phyloP scores from a whole-genome alignment of 2,329 filamentous ascomycete species.

The Alternaria novae-zelandiae region DNA sequence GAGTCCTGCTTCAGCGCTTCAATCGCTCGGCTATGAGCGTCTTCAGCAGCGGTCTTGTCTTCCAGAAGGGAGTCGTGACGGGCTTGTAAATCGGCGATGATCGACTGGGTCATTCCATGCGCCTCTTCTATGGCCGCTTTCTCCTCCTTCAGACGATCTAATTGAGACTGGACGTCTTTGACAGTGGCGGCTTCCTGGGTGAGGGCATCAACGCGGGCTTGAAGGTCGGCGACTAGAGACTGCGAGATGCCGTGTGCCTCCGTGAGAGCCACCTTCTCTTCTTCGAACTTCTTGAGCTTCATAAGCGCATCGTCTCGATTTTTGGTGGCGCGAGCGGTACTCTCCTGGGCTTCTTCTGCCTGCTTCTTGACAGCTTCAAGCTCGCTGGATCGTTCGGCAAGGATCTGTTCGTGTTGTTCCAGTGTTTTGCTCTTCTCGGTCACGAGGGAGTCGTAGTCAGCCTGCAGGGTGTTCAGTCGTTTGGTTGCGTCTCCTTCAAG shows the following conservation, averaged over 20 bases:
- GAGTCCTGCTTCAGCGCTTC: conserved; percentile 41
- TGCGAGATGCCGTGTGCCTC: conserved; percentile 32
- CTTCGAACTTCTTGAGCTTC: conserved; percentile 30
- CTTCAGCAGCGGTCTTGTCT: conserved; percentile 39
- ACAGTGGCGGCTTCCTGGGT: conserved; percentile 13
- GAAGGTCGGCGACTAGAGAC: conserved; percentile 28
- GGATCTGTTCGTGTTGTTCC: conserved; percentile 30
- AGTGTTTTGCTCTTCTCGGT: conserved; percentile 34
- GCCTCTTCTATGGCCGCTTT: conserved; percentile 29
- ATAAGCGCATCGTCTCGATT: conserved; percentile 29
- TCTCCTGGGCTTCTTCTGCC: conserved; percentile 24
- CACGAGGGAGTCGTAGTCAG: conserved; percentile 40
- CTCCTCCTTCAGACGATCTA: conserved; percentile 25
- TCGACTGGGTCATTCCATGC: conserved; percentile 29
- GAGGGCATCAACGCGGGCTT: conserved; percentile 30
- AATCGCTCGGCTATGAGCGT: conserved; percentile 36
- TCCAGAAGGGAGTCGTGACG: conserved; percentile 36
- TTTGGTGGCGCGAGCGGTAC: conserved; percentile 31
- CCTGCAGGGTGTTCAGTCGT: conserved; percentile 39
- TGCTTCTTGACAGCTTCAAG: conserved; percentile 30
- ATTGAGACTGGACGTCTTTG: conserved; percentile 18
- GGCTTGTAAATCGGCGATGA: conserved; percentile 39
- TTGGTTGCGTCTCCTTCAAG: conserved; percentile 46
- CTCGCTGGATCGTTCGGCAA: conserved; percentile 26
- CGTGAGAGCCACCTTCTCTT: conserved; percentile 30